Evolutionary conservation across 139 green algal genomes (phyloP), one percentile per base, ranked within the genome.

Genomic region (Ulvella scutata): DNA sequence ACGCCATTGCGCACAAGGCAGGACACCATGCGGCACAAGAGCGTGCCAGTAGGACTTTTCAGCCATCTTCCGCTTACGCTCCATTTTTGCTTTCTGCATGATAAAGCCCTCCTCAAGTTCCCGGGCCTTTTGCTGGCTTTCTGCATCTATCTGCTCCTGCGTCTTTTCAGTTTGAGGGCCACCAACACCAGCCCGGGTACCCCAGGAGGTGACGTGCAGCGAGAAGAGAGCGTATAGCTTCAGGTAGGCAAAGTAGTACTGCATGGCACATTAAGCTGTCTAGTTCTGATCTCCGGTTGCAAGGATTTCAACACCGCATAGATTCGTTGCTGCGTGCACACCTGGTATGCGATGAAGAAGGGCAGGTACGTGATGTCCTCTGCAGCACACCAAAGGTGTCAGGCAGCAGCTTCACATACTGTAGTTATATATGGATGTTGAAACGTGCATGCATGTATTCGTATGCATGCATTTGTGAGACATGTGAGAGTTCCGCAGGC

Each of bases 301-400:
- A n/a, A n/a, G n/a, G n/a, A n/a, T n/a, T n/a, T n/a, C n/a, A n/a
- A n/a, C n/a, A n/a, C n/a, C n/a, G n/a, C n/a, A n/a, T n/a, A n/a
- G n/a, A n/a, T n/a, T n/a, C n/a, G n/a, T n/a, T n/a, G n/a, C n/a
- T n/a, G n/a, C n/a, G n/a, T n/a, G n/a, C n/a, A n/a, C n/a, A n/a
- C n/a, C n/a, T n/a, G 51, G 51, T 67, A 67, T 26, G n/a, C 51
- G 51, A 67, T 67, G 51, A 67, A 67, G 51, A 67, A 67, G 13
- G 33, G 51, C 51, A 67, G 51, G 51, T 67, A 67, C 51, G 51
- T 67, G 0, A 67, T n/a, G 17, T 67, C 51, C 51, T 67, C 51
- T 67, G 51, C 51, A 67, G 9, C 10, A 67, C n/a, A 31, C 51
- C n/a, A n/a, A 29, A n/a, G 6, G 33, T 9, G 6, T n/a, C 51